phyloP scores from a whole-genome alignment of 2,329 filamentous ascomycete species.

The Trichophyton verrucosum region DNA sequence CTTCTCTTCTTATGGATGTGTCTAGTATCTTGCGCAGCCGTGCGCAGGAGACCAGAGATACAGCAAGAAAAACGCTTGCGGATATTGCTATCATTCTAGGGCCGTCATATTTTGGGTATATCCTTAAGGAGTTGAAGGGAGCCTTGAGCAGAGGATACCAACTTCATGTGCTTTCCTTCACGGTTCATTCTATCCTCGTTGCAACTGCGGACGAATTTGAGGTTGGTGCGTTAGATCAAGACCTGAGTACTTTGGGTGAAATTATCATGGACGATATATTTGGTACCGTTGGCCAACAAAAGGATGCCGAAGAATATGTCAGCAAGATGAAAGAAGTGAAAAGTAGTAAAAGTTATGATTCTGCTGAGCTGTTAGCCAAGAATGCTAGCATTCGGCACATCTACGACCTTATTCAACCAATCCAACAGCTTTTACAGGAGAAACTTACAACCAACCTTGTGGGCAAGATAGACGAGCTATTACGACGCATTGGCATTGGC shows the following conservation, averaged over 20 bases:
- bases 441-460: conserved; percentile 72
- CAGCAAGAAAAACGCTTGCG: conserved; percentile 75
- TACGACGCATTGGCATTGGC: conserved; percentile 71
- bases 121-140: conserved; percentile 79
- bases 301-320: conserved; percentile 90
- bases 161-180: conserved; percentile 87
- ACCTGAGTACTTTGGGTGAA: conserved; percentile 60
- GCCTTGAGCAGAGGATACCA: conserved; percentile 81
- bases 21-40: conserved; percentile 86
- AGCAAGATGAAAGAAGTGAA: conserved; percentile 97
- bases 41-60: conserved; percentile 75
- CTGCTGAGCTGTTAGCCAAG: conserved; percentile 83
- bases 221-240: conserved; percentile 82
- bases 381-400: conserved; percentile 65
- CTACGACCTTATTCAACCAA: conserved; percentile 61
- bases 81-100: conserved; percentile 74
- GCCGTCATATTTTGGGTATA: conserved; percentile 72
- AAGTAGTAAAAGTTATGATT: conserved; percentile 95
- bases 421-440: conserved; percentile 67
- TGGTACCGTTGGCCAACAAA: conserved; percentile 81
- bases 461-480: conserved; percentile 79
- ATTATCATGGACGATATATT: conserved; percentile 98
- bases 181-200: conserved; percentile 81
- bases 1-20: conserved; percentile 77
- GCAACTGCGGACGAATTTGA: conserved; percentile 58